Evolutionary conservation across 768 basidiomycete species (phyloP).

Genomic region (Lentinula aciculospora): DNA sequence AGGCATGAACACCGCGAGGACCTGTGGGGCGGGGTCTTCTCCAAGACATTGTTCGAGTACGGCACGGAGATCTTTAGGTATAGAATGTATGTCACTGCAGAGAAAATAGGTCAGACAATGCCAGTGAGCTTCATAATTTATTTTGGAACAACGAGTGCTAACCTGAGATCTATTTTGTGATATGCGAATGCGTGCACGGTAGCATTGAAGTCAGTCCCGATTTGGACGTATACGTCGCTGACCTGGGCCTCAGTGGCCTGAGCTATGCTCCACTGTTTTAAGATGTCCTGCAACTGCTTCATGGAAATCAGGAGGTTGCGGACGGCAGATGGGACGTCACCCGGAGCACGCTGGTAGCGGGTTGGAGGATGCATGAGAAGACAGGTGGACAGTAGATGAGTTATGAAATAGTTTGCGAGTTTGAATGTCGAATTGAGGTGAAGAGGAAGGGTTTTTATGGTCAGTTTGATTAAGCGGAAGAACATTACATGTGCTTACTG

Average conservation of each 20-base stretch:
- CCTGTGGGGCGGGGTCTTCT: slow-evolving; percentile 8
- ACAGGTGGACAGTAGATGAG: not conserved
- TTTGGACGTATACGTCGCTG: slow-evolving; percentile 10
- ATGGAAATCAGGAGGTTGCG: slow-evolving; percentile 9
- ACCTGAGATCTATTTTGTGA: slow-evolving; percentile 10
- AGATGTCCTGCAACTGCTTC: slow-evolving; percentile 9
- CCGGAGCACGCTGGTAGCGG: slow-evolving; percentile 4
- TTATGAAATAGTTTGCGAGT: not conserved
- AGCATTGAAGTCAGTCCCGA: slow-evolving; percentile 10
- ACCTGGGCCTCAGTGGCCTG: slow-evolving; percentile 6
- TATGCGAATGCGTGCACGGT: slow-evolving; percentile 8
- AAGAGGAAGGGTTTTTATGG: not conserved
- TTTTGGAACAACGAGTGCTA: not conserved
- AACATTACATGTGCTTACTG: slow-evolving; percentile 2
- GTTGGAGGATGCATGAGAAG: not conserved
- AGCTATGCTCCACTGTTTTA: slow-evolving; percentile 5
- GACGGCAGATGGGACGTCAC: slow-evolving; percentile 10
- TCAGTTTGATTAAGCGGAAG: not conserved
- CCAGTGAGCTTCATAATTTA: not conserved
- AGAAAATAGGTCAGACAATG: not conserved
- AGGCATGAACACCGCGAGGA: slow-evolving; percentile 9
- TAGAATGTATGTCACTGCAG: slow-evolving; percentile 9
- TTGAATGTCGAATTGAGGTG: not conserved
- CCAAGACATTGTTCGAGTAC: slow-evolving; percentile 11
- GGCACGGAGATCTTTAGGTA: slow-evolving; percentile 8